A percentile compares a stretch with the other conserved stretches of the same genome.
phyloP scores from a whole-genome alignment of 108 stramenopile genomes.

The Pseudonitzschia pungens region DNA sequence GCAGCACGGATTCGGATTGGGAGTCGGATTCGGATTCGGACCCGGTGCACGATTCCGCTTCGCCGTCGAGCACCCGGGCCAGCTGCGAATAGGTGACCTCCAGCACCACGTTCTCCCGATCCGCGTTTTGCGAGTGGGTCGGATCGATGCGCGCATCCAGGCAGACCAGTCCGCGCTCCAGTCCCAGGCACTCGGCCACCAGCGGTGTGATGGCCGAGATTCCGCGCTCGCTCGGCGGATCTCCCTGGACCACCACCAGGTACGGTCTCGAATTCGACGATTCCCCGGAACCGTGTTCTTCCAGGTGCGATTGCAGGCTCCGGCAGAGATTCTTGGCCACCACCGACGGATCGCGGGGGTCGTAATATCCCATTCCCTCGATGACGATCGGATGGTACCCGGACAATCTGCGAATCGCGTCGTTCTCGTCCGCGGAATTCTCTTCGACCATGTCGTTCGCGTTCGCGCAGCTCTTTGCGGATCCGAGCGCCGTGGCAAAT shows the following conservation, averaged over 20 bases:
- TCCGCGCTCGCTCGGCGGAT: conserved; percentile 10
- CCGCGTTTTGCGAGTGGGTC: conserved; percentile 17
- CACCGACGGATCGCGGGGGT: conserved; percentile 15
- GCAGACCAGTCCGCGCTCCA: conserved; percentile 8
- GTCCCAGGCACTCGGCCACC: not conserved
- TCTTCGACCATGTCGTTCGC: not conserved
- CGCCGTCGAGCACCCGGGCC: not conserved
- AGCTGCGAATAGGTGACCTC: conserved; percentile 12
- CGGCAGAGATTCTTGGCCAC: conserved; percentile 9
- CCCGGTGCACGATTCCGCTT: no score
- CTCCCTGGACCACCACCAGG: conserved; percentile 11
- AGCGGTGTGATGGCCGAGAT: conserved; percentile 20
- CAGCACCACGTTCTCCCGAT: conserved; percentile 18
- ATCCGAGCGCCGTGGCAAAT: not conserved
- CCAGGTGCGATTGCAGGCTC: not conserved
- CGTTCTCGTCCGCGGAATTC: not conserved
- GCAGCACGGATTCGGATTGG: not conserved
- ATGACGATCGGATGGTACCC: conserved; percentile 19
- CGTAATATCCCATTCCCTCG: conserved; percentile 25
- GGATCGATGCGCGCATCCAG: conserved; percentile 9
- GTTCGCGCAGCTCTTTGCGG: not conserved
- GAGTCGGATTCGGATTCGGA: no score
- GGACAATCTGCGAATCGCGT: not conserved
- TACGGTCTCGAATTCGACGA: not conserved
- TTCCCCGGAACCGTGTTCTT: not conserved